phyloP scores from a whole-genome alignment of 345 rosid species.

The Ailanthus altissimus region DNA sequence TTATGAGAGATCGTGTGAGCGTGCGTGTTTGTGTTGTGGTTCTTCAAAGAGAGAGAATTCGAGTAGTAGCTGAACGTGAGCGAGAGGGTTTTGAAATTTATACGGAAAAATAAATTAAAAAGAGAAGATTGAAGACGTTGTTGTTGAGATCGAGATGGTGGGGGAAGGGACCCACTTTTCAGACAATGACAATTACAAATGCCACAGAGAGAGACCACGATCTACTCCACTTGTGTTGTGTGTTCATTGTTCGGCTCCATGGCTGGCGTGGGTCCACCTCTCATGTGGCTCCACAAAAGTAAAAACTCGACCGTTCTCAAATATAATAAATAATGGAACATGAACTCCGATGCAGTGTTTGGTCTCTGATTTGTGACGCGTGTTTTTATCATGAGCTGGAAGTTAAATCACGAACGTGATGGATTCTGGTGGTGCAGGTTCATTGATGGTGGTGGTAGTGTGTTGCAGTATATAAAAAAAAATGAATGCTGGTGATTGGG shows the following conservation, averaged over 20 bases:
- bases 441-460: conserved; percentile 9
- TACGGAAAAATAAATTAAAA: neutral
- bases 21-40: neutral
- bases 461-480: neutral
- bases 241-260: neutral
- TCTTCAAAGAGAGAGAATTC: neutral
- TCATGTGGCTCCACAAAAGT: conserved; percentile 10
- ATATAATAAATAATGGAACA: neutral
- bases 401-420: neutral
- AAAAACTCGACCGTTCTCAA: conserved; percentile 19
- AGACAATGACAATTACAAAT: conserved; percentile 12
- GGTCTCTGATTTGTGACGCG: neutral
- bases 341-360: neutral
- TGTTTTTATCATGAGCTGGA: neutral
- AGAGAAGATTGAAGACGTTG: neutral
- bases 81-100: neutral
- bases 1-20: neutral
- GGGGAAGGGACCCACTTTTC: conserved; percentile 12
- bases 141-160: conserved; percentile 12
- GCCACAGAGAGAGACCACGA: neutral
- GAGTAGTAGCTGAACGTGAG: neutral
- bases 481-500: neutral
- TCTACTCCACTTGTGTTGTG: neutral
- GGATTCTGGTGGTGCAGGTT: neutral
- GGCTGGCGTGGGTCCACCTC: neutral